Evolutionary conservation across 2,329 filamentous ascomycete species (phyloP), one percentile per base, ranked within the genome.

Genomic region (Colletotrichum salicis): DNA sequence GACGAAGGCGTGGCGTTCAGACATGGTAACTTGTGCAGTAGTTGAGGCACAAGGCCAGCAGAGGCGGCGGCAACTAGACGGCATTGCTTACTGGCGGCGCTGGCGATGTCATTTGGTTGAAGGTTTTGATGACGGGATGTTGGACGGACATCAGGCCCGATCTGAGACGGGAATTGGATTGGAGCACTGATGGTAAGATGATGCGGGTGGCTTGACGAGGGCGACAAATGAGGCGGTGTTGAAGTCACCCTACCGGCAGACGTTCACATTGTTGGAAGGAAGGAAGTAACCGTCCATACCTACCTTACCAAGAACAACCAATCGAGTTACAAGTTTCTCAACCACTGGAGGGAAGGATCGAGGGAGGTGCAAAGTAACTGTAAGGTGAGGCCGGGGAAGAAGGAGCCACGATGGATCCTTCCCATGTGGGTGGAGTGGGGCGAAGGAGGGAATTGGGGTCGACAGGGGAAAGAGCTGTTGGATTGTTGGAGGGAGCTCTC

Each of bases 141-240:
- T 48, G 41, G 41, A n/a, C 41, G 19, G 19, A 48, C 19, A 48
- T 48, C 15, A 4, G 15, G 19, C 19, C 15, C 8, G 41, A 19
- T 56, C 13, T 54, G 56, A 60, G 33, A 11, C 37, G 37, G 37
- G 19, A 37, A 8, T 27, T 13, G 22, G 15, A 61, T 27, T 58
- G 22, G 31, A 24, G 37, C n/a, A 15, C 51, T 27, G 7, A 13
- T 56, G 35, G 61, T 60, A 19, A 70, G 67, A 70, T 65, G 67
- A 70, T 45, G 67, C 61, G 45, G 45, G 55, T 70, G 62, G 67
- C 67, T 70, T 59, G 45, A 24, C n/a, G 22, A 27, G 12, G 54
- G 12, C 12, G 24, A 52, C 61, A 33, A 69, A 65, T 54, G 31
- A 37, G 33, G 35, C 8, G 55, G 33, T 35, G 48, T 55, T 33